Evolutionary conservation across 805 yeast genomes (phyloP).

Genomic region (Hanseniaspora guilliermondii): DNA sequence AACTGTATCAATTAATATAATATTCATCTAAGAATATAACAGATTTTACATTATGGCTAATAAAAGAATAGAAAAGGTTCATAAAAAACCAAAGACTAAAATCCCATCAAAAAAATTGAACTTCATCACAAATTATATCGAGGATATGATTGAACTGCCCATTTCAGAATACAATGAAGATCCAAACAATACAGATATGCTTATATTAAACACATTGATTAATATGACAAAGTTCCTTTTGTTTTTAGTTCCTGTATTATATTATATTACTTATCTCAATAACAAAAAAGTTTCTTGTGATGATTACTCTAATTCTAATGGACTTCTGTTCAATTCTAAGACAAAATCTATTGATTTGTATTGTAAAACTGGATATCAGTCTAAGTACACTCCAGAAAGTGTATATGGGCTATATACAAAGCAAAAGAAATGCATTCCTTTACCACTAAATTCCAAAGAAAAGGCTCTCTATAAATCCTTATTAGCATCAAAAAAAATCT

Average conservation of each 20-base stretch:
- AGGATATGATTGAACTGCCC: neutral
- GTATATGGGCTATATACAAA: neutral
- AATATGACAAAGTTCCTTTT: neutral
- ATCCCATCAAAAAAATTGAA: neutral
- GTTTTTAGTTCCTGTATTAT: constrained; percentile 1
- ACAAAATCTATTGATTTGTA: neutral
- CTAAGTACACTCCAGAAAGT: neutral
- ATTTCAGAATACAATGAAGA: neutral
- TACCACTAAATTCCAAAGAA: neutral
- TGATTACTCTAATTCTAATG: neutral
- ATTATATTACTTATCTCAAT: neutral
- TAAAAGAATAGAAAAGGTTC: neutral
- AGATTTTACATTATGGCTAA: neutral
- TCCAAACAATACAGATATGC: neutral
- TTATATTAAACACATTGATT: neutral
- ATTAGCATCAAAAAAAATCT: neutral
- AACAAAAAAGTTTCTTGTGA: neutral
- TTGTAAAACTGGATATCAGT: constrained; percentile 4
- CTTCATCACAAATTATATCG: neutral
- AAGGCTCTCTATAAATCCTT: neutral
- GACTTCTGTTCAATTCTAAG: neutral
- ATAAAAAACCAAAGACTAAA: neutral
- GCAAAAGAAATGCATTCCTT: neutral
- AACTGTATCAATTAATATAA: neutral
- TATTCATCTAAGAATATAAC: neutral